Conservation (phyloP, 768 basidiomycete species). For the Phanerodontia chrysosporium region DNA sequence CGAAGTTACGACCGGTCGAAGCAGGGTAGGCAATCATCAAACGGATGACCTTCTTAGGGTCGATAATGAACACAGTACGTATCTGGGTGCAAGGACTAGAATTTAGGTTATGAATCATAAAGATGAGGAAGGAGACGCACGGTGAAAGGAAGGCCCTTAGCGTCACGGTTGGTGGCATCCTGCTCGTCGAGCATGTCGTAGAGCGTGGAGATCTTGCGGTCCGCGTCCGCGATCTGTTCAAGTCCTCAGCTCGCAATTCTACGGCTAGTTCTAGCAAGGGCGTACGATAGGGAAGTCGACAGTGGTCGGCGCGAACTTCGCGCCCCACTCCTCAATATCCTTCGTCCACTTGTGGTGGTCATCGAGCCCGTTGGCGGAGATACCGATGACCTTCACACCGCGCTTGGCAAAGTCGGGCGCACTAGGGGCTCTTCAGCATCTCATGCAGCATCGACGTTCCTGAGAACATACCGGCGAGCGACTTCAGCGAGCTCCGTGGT, state of each 20-base stretch:
- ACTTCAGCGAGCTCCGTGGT: conserved; percentile 98
- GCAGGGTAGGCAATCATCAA: conserved; percentile 90
- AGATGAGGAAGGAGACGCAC: conserved; percentile 31
- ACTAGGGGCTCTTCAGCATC: conserved; percentile 24
- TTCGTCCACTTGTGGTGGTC: conserved; percentile 86
- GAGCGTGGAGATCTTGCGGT: conserved; percentile 77
- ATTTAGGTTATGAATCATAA: background rate
- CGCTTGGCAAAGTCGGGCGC: conserved; percentile 80
- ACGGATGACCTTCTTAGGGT: conserved; percentile 94
- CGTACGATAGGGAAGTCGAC: conserved; percentile 91
- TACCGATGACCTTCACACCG: conserved; percentile 89
- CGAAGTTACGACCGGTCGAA: conserved; percentile 92
- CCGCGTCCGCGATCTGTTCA: conserved; percentile 82
- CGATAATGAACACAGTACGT: conserved; percentile 95
- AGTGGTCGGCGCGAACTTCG: conserved; percentile 62
- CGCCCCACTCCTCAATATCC: conserved; percentile 82
- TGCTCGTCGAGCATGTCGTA: conserved; percentile 98
- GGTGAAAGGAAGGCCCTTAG: conserved; percentile 91
- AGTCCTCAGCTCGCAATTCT: background rate
- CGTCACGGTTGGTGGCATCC: conserved; percentile 85
- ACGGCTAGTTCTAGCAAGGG: background rate
- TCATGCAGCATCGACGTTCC: background rate
- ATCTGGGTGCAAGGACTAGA: conserved; percentile 43
- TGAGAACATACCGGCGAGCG: conserved; percentile 49
- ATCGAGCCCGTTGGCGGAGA: conserved; percentile 85